A percentile compares a stretch with the other conserved stretches of the same genome.
phyloP scores from a whole-genome alignment of 306 rosid species.

The Lathyrus sativus region DNA sequence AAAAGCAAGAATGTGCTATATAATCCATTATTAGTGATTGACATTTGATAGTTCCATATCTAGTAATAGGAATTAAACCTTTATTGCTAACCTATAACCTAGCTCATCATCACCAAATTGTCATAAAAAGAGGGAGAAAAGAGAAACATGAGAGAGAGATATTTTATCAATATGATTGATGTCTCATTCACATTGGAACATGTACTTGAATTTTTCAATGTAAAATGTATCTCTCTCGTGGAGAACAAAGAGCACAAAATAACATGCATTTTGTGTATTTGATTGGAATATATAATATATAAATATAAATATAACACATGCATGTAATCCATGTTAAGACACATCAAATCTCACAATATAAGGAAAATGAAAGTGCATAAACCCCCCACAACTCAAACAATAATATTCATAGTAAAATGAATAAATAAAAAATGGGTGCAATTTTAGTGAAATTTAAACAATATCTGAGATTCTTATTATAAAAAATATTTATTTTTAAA shows the following conservation, averaged over 20 bases:
- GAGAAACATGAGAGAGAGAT: slow-evolving; percentile 19
- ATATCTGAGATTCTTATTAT: not conserved
- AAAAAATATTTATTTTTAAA: no score
- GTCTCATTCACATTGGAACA: slow-evolving; percentile 34
- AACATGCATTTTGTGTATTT: slow-evolving; percentile 38
- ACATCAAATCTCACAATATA: slow-evolving; percentile 19
- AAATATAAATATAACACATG: slow-evolving; percentile 16
- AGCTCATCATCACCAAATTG: slow-evolving; percentile 11
- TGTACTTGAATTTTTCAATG: slow-evolving; percentile 13
- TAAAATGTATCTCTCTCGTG: slow-evolving; percentile 32
- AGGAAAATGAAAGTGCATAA: slow-evolving; percentile 25
- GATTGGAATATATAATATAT: slow-evolving; percentile 20
- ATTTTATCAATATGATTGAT: slow-evolving; percentile 18
- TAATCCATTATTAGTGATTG: slow-evolving; percentile 24
- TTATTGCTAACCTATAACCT: not conserved
- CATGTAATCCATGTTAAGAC: slow-evolving; percentile 26
- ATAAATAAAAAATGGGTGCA: slow-evolving; percentile 17
- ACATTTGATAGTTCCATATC: not conserved
- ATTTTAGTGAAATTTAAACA: slow-evolving; percentile 25
- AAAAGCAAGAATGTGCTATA: not conserved
- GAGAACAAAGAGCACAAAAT: slow-evolving; percentile 43
- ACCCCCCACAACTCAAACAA: slow-evolving; percentile 1
- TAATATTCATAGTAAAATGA: slow-evolving; percentile 1
- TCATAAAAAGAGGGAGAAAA: slow-evolving; percentile 3
- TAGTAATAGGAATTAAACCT: slow-evolving; percentile 22